Conservation (phyloP, 192 early-diverging fungal species). For the Chytriomyces sp. region DNA sequence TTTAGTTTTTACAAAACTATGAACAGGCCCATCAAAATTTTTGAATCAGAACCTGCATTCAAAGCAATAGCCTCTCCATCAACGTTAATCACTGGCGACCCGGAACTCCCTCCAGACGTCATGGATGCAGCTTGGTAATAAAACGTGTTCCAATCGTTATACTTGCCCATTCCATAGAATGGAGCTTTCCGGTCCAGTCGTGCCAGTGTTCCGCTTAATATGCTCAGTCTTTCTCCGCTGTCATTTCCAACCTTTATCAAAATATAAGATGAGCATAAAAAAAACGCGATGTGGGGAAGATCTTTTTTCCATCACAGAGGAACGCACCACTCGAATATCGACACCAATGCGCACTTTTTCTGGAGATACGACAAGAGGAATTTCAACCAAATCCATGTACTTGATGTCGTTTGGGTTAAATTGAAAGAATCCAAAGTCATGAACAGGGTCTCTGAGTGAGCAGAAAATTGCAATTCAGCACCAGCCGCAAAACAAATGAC, state of each 20-base stretch:
- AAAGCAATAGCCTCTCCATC: conserved; percentile 79
- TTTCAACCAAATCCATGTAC: conserved; percentile 73
- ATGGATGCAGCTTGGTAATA: conserved; percentile 79
- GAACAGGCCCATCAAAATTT: too few relatives aligned
- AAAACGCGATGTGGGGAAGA: not conserved
- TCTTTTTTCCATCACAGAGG: not conserved
- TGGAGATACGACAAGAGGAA: conserved; percentile 61
- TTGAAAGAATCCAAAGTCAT: conserved; percentile 78
- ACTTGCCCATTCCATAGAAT: conserved; percentile 45
- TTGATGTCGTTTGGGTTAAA: conserved; percentile 73
- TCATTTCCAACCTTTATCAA: conserved; percentile 42
- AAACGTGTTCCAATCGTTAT: conserved; percentile 55
- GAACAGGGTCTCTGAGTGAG: conserved; percentile 51
- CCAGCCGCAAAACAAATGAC: conserved; percentile 52
- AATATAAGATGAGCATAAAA: not conserved
- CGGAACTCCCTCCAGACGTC: conserved; percentile 78
- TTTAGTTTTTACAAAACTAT: too few relatives aligned
- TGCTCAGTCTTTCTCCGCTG: conserved; percentile 47
- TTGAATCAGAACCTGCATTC: conserved; percentile 64
- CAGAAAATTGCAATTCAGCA: not conserved
- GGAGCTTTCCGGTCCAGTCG: conserved; percentile 52
- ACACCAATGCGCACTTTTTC: conserved; percentile 75
- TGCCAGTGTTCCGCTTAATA: conserved; percentile 50
- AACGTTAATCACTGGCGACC: conserved; percentile 82
- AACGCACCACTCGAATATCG: conserved; percentile 69